Evolutionary conservation across 202 grass and related monocot genomes (phyloP).

Genomic region (Schoenoplectus tabernaemontani): DNA sequence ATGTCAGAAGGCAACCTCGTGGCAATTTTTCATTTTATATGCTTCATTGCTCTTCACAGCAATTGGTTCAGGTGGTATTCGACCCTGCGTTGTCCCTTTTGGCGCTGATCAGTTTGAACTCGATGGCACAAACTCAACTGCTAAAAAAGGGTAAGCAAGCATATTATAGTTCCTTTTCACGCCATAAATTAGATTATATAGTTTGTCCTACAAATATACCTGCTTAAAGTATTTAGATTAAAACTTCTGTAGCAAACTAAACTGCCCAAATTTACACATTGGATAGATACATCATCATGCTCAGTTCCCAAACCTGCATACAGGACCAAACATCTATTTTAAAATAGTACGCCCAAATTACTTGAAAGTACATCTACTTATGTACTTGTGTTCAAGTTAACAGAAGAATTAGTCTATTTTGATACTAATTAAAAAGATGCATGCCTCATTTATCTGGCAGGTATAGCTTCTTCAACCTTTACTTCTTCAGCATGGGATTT

Average conservation of each 20-base stretch:
- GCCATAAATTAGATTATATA: background rate
- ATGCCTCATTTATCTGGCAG: background rate
- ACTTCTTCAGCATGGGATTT: constrained; percentile 67
- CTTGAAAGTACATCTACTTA: background rate
- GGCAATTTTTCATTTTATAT: constrained; percentile 57
- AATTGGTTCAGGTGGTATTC: constrained; percentile 62
- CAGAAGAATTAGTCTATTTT: background rate
- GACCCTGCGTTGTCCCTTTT: constrained; percentile 70
- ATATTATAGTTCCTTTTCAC: background rate
- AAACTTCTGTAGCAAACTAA: background rate
- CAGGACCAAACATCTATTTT: background rate
- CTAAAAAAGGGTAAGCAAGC: constrained; percentile 24
- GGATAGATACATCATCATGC: background rate
- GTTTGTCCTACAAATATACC: background rate
- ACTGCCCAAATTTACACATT: background rate
- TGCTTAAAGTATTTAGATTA: background rate
- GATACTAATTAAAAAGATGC: background rate
- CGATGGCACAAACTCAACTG: constrained; percentile 2
- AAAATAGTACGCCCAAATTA: background rate
- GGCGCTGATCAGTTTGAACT: constrained; percentile 56
- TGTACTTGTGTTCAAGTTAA: background rate
- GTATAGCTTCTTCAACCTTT: constrained; percentile 71
- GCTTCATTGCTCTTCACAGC: constrained; percentile 40
- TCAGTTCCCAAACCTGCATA: background rate
- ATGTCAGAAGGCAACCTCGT: constrained; percentile 25